A percentile compares a stretch with the other conserved stretches of the same genome.
These are phyloP conservation scores for Adenanthera pavonina DNA, from an alignment of 306 rosid species.

Conservation along the genomic window DNA sequence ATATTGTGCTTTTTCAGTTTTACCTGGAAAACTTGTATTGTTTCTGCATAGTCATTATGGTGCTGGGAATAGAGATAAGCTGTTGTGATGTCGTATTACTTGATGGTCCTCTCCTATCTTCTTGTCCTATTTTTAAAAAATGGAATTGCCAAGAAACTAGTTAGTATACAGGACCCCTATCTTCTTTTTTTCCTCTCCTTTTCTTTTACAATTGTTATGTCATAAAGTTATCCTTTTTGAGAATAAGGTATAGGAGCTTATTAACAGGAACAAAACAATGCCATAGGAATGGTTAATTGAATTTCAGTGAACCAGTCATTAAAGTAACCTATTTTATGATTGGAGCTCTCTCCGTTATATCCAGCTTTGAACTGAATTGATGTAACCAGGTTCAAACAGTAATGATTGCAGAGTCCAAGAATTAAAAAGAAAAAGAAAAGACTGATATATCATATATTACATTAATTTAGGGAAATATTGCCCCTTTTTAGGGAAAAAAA, in stretches of 20 bases:
- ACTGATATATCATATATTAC: neutral
- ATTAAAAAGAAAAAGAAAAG: neutral
- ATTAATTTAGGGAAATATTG: neutral
- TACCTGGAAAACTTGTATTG: neutral
- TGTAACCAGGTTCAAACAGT: neutral
- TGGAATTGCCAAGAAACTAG: neutral
- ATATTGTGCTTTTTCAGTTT: neutral
- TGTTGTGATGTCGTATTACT: conserved; percentile 26
- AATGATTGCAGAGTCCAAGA: neutral
- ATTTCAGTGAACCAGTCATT: neutral
- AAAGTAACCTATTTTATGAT: neutral
- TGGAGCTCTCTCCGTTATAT: conserved; percentile 18
- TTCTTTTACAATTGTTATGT: neutral
- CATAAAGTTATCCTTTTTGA: conserved; percentile 17
- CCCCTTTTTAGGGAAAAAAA: neutral
- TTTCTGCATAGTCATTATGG: neutral
- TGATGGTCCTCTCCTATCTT: neutral
- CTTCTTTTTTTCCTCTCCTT: neutral
- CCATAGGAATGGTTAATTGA: conserved; percentile 11
- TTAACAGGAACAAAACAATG: neutral
- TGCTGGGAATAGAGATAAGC: conserved; percentile 24
- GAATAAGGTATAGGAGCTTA: conserved; percentile 5
- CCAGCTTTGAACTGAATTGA: conserved; percentile 1
- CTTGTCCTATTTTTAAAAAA: too few species aligned
- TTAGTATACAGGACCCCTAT: neutral